Base-by-base conservation (phyloP, 169 alveolate species). In the Babesia divergens region DNA sequence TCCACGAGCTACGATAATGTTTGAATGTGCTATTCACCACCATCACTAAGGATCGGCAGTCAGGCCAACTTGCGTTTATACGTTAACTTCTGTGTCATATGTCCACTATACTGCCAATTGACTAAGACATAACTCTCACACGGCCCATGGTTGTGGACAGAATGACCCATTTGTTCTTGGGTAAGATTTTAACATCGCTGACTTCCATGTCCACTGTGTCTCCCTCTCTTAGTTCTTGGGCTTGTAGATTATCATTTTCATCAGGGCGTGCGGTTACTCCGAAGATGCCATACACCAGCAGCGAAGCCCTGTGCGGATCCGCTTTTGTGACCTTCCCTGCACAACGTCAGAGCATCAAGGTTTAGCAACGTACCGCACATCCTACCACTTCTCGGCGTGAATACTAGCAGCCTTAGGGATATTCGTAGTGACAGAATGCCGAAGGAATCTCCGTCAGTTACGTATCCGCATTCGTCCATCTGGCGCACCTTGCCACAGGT, bases 281-380 rank as follows among this genome's bases (percentile, higher is more conserved):
- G 40, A 76, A 76, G 22, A 76, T 55, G 31, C 85, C 85, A 42
- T 76, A 76, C 0, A 67, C 67, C 28, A 76, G 79, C 46, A 76
- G 59, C 47, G 85, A 76, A 26, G 62, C 71, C 43, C 85, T 76
- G 16, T 56, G 46, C 16, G 79, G 65, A 38, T 47, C 4, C 13
- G 47, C 62, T 29, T 72, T 35, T 26, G 56, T 53, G 6, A 65
- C 62, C 31, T 76, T 76, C 6, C 81, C 85, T 76, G 51, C 38
- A n/a, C 20, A 31, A 32, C 28, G 1, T 47, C 24, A n/a, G 49
- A 60, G 9, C 9, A 13, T 14, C 20, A 26, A 54, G 0, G 20
- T 0, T 0, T 18, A 9, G 13, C 2, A 3, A 32, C 29, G 3
- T 14, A 67, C 64, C 67, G 35, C 18, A 65, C 52, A 76, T 66